phyloP scores from a whole-genome alignment of 2,329 filamentous ascomycete genomes.

The Microcyclospora tardicrescens region DNA sequence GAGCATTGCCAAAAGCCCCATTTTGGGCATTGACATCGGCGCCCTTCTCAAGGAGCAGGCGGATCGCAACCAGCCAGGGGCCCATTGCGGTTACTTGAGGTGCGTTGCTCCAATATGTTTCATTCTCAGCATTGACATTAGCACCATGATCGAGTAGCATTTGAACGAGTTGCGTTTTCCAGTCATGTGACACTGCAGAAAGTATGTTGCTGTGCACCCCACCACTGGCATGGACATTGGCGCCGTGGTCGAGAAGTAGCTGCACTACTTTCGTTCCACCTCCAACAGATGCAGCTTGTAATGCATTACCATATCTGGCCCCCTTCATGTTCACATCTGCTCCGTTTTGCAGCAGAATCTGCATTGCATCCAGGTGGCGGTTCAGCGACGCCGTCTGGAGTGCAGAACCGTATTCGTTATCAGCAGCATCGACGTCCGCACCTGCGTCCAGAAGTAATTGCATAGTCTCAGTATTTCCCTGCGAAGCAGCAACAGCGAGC shows the following conservation, averaged over 20 bases:
- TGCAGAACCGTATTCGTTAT: neutral
- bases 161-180: conserved; percentile 5
- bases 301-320: neutral
- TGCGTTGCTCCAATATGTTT: conserved; percentile 4
- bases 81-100: conserved; percentile 4
- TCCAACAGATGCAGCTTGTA: conserved; percentile 4
- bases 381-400: conserved; percentile 1
- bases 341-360: conserved; percentile 4
- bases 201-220: conserved; percentile 4
- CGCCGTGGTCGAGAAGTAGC: conserved; percentile 7
- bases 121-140: conserved; percentile 3
- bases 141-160: conserved; percentile 5
- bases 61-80: conserved; percentile 1
- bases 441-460: conserved; percentile 8
- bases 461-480: conserved; percentile 4
- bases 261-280: conserved; percentile 3
- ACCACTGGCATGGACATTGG: conserved; percentile 6
- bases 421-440: conserved; percentile 7
- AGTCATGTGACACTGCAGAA: conserved; percentile 5
- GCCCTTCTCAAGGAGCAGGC: conserved; percentile 5
- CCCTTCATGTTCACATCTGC: conserved; percentile 7
- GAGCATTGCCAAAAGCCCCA: conserved; percentile 2
- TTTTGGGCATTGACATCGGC: conserved; percentile 7
- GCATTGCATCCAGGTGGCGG: conserved; percentile 1
- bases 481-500: conserved; percentile 6